Conservation (phyloP, 2,329 filamentous ascomycete species). For the Arachnomyces sp. region DNA sequence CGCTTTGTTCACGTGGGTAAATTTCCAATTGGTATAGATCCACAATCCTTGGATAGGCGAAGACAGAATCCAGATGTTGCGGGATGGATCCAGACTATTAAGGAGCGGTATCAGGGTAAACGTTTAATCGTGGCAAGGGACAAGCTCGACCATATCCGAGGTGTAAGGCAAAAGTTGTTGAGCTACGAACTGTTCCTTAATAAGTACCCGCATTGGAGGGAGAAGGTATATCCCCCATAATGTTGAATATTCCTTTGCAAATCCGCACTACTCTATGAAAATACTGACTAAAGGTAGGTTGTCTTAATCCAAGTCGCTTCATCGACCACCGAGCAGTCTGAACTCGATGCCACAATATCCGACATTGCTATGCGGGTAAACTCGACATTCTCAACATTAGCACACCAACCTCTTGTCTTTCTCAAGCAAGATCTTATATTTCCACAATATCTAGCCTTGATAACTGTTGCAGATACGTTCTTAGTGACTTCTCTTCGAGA, state of each 20-base stretch:
- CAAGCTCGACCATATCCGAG: constrained; percentile 87
- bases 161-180: constrained; percentile 86
- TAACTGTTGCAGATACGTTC: constrained; percentile 81
- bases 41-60: constrained; percentile 62
- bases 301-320: constrained; percentile 92
- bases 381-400: constrained; percentile 79
- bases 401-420: constrained; percentile 88
- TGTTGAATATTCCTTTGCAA: constrained; percentile 10
- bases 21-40: constrained; percentile 86
- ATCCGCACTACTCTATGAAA: neutral
- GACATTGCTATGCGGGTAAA: constrained; percentile 95
- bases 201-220: constrained; percentile 82
- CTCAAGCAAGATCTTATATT: constrained; percentile 92
- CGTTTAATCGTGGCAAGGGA: constrained; percentile 86
- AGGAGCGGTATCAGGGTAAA: constrained; percentile 79
- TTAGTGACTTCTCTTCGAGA: constrained; percentile 95
- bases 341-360: constrained; percentile 79
- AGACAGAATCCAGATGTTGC: constrained; percentile 65
- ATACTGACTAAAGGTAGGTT: constrained; percentile 41
- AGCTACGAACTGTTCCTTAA: constrained; percentile 92
- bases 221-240: too few species aligned
- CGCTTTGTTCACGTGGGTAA: constrained; percentile 84
- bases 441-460: constrained; percentile 81
- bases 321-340: constrained; percentile 78
- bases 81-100: constrained; percentile 71